These are phyloP conservation scores for Phytophthora pistaciae DNA, from an alignment of 352 stramenopile species.

Conservation along the genomic window DNA sequence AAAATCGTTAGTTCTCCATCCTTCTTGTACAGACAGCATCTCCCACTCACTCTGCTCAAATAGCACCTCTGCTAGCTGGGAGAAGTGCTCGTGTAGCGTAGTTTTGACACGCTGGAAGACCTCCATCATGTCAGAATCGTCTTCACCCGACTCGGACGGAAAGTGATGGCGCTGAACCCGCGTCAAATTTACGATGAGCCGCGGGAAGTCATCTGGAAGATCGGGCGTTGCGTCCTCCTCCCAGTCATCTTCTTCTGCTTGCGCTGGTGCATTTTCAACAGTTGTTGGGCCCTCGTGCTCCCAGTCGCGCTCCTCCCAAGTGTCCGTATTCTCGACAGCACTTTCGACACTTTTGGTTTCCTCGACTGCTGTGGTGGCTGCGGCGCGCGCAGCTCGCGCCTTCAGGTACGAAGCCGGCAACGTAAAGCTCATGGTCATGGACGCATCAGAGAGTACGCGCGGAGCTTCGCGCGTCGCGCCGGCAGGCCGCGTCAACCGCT, in stretches of 20 bases:
- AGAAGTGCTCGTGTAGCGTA: constrained; percentile 65
- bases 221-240: constrained; percentile 42
- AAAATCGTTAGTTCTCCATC: background rate
- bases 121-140: constrained; percentile 40
- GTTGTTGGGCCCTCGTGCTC: constrained; percentile 12
- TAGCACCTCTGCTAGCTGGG: constrained; percentile 66
- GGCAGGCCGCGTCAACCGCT: constrained; percentile 50
- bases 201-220: constrained; percentile 74
- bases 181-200: constrained; percentile 76
- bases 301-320: constrained; percentile 65
- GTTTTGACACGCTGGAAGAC: constrained; percentile 58
- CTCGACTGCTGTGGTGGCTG: constrained; percentile 4
- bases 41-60: constrained; percentile 66
- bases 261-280: background rate
- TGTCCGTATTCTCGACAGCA: constrained; percentile 32
- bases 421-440: constrained; percentile 60
- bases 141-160: constrained; percentile 30
- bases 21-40: background rate
- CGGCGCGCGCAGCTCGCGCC: constrained; percentile 12
- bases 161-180: constrained; percentile 66
- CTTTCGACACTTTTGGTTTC: constrained; percentile 17
- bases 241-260: constrained; percentile 40
- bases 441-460: constrained; percentile 46
- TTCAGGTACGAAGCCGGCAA: constrained; percentile 41
- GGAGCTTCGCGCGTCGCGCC: constrained; percentile 17